Evolutionary conservation across 805 yeast species (phyloP), one percentile per base, ranked within the genome.

Genomic region (Komagataella pastoris): DNA sequence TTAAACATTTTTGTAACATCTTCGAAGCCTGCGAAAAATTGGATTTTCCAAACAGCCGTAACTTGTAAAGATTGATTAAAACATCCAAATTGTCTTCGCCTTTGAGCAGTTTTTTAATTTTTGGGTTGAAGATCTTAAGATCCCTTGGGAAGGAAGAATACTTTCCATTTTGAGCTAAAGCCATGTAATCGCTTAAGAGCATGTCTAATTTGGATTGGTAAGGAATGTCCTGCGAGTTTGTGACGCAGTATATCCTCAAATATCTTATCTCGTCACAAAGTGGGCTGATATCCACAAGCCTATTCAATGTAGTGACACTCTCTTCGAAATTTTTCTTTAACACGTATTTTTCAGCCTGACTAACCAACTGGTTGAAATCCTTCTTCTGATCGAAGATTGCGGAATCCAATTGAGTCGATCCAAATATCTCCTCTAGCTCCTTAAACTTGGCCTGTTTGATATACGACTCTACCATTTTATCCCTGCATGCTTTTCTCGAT

Each of bases 1-100:
- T 80, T 49, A 91, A 68, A 62, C 97, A 89, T 55, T 76, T 80
- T 57, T 65, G 65, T 45, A 64, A 44, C 24, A 54, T 50, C 49
- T 59, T 60, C 17, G 47, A 55, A 40, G 48, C 54, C 18, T 50
- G 52, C 12, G 24, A 19, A 17, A 53, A 59, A 18, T 51, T 48
- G 2, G 60, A 54, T 36, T 56, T 54, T 1, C 62, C 68, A 52
- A 66, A 65, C 45, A 61, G 50, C 23, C 59, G 58, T 17, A 67
- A 50, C 51, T 63, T 59, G 49, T 59, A 61, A n/a, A 65, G 49
- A 17, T 57, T 52, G 19, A 56, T 57, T 50, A 54, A 66, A 46
- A 59, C 56, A 2, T 56, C 54, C 47, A 61, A 47, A 23, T 57
- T 50, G n/a, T 51, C 56, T 17, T 56, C 60, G 14, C 58, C 57